Evolutionary conservation across 108 stramenopile genomes (phyloP), one percentile per base, ranked within the genome.

Genomic region (Bacterosira constricta): DNA sequence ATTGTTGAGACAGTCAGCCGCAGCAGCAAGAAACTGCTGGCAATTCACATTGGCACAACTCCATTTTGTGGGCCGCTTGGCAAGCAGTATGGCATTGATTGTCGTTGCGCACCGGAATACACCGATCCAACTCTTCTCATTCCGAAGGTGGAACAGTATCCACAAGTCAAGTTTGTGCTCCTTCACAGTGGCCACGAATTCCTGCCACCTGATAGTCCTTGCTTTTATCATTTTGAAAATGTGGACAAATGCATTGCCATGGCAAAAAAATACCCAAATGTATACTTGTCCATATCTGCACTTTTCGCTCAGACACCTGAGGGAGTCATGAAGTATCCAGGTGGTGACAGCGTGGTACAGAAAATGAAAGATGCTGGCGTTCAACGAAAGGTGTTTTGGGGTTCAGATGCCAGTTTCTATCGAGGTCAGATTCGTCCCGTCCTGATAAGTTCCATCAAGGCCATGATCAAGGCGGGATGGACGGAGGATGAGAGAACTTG

Each of bases 101-200:
- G 39, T 15, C 17, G 35, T 41, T 73, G 72, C 60, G 49, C 7
- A 2, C 23, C 18, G 17, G 68, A 71, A 30, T 71, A 70, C 46
- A 54, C 63, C 30, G 38, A 77, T 30, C 76, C 76, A 0, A 20
- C 31, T 35, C 39, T 39, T 37, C 53, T 77, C 34, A 34, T 47
- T 17, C 38, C 37, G 4, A 18, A 67, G 38, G 44, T 77, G 47
- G 50, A 39, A 30, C 17, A 53, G 13, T 59, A 77, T 63, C 64
- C 65, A 8, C 68, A 70, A 29, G 46, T 67, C 8, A 77, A 52
- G 12, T 77, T 71, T 63, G 69, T 32, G 27, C 32, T 77, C 8
- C 36, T 77, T n/a, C 76, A 77, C 38, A 39, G 47, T 55, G 76
- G 76, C 15, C 76, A 77, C 49, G 76, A 77, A 32, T 77, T 77